Conservation (phyloP, 257 asterid species). For the Perilla frutescens region DNA sequence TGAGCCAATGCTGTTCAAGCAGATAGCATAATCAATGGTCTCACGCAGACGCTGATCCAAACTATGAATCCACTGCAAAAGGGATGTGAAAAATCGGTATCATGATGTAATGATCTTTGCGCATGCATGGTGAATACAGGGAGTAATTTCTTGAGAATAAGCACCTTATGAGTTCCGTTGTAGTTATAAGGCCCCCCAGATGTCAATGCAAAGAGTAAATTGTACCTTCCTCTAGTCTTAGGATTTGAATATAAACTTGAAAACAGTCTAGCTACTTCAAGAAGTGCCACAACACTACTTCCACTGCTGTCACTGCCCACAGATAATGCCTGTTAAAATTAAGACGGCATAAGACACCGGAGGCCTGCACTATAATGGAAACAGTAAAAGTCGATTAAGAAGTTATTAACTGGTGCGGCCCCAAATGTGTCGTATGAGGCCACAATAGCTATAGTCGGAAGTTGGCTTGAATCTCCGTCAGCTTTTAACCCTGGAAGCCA, state of each 20-base stretch:
- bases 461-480: constrained; percentile 84
- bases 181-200: constrained; percentile 95
- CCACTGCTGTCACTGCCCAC: constrained; percentile 94
- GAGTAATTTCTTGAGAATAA: constrained; percentile 24
- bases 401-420: constrained; percentile 80
- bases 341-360: constrained; percentile 32
- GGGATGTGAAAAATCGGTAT: constrained; percentile 36
- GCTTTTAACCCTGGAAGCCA: constrained; percentile 90
- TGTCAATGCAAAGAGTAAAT: constrained; percentile 79
- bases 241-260: constrained; percentile 80
- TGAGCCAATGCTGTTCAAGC: constrained; percentile 91
- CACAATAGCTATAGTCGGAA: constrained; percentile 90
- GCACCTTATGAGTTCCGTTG: constrained; percentile 84
- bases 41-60: constrained; percentile 85
- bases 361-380: background rate
- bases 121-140: background rate
- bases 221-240: constrained; percentile 82
- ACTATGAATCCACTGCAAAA: constrained; percentile 83
- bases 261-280: constrained; percentile 88
- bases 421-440: constrained; percentile 97
- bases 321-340: constrained; percentile 64
- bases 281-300: constrained; percentile 85
- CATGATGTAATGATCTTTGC: background rate
- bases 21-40: constrained; percentile 83
- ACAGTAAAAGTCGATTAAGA: constrained; percentile 17